Evolutionary conservation across 257 asterid genomes (phyloP).

Genomic region (Fraxinus anomala): DNA sequence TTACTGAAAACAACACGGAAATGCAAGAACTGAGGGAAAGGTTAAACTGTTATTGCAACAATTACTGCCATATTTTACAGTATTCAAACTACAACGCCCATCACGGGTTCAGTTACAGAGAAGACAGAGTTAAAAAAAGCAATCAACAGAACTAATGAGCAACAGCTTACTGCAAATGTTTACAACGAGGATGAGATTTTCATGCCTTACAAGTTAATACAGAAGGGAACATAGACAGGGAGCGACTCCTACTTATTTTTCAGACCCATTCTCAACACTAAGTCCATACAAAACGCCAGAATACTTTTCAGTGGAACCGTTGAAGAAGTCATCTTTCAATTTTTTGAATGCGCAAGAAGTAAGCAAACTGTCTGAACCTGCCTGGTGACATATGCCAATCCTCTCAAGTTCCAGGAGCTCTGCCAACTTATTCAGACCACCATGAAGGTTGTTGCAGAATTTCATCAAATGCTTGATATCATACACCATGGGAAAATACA

Average conservation of each 20-base stretch:
- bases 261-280: conserved; percentile 41
- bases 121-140: conserved; percentile 28
- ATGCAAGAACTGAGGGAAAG: conserved; percentile 12
- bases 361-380: conserved; percentile 46
- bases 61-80: conserved; percentile 37
- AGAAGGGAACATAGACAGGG: neutral
- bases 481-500: conserved; percentile 41
- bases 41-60: conserved; percentile 31
- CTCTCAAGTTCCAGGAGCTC: conserved; percentile 41
- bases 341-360: conserved; percentile 41
- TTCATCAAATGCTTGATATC: conserved; percentile 49
- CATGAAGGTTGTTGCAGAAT: conserved; percentile 46
- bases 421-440: conserved; percentile 45
- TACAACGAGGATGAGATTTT: conserved; percentile 28
- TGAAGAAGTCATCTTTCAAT: conserved; percentile 38
- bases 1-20: neutral
- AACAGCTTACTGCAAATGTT: conserved; percentile 27
- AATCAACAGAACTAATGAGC: conserved; percentile 35
- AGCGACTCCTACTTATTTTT: conserved; percentile 20
- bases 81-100: conserved; percentile 39
- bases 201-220: conserved; percentile 32
- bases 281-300: conserved; percentile 45
- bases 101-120: conserved; percentile 27
- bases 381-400: conserved; percentile 46
- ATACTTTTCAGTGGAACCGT: conserved; percentile 36